phyloP scores from a whole-genome alignment of 306 rosid genomes.

The Begonia fuchsioides region DNA sequence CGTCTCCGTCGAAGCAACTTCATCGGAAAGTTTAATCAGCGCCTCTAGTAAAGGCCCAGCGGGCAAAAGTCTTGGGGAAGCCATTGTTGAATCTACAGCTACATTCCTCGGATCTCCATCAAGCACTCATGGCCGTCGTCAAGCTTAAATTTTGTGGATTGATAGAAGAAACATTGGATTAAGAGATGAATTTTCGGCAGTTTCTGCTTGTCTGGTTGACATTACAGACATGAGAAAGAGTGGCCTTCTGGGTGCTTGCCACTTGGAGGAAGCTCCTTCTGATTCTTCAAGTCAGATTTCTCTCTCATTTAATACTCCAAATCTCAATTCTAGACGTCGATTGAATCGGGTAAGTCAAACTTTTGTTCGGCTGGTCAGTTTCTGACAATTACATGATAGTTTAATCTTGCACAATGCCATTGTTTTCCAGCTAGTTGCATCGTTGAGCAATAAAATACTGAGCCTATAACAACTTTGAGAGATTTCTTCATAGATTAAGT shows the following conservation, averaged over 20 bases:
- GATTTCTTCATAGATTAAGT: too few relatives aligned
- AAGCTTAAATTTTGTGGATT: too few relatives aligned
- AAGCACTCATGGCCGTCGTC: too few relatives aligned
- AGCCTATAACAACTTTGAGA: too few relatives aligned
- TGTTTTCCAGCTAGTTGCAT: too few relatives aligned
- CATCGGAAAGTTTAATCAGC: conserved; percentile 42
- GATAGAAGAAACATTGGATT: conserved; percentile 11
- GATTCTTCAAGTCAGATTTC: conserved; percentile 11
- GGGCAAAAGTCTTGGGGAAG: conserved; percentile 50
- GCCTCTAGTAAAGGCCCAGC: conserved; percentile 57
- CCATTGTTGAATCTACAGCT: conserved; percentile 16
- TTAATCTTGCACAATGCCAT: too few relatives aligned
- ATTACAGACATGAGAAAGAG: conserved; percentile 25
- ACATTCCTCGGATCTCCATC: conserved; percentile 18
- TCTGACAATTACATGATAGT: conserved; percentile 10
- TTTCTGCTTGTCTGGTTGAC: conserved; percentile 18
- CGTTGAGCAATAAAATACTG: too few relatives aligned
- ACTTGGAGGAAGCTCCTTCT: conserved; percentile 52
- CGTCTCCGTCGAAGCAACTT: conserved; percentile 49
- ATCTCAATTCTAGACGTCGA: background rate
- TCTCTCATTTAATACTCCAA: conserved; percentile 14
- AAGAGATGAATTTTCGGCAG: conserved; percentile 28
- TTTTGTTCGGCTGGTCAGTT: conserved; percentile 8
- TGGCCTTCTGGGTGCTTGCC: conserved; percentile 34
- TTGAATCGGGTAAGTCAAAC: conserved; percentile 33